Percentiles rank a stretch among this genome's conserved stretches.
Evolutionary conservation across 805 yeast genomes (phyloP).

Genomic region (Nakazawaea populi): DNA sequence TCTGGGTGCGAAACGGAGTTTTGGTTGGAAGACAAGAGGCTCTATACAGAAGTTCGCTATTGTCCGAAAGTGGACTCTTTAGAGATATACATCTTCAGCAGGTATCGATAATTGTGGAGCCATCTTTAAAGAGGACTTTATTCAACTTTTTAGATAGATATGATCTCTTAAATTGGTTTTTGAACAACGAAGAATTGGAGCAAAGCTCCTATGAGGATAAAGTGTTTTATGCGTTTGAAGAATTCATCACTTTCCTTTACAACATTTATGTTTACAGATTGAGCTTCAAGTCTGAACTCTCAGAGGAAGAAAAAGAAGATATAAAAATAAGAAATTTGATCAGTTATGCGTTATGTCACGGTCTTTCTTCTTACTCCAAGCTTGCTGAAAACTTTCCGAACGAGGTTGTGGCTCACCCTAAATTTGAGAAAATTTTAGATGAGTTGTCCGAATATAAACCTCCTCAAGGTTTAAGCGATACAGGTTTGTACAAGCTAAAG

Average conservation of each 20-base stretch:
- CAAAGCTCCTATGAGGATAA: conserved; percentile 43
- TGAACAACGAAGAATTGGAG: conserved; percentile 25
- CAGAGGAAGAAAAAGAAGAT: conserved; percentile 23
- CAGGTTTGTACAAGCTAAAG: conserved; percentile 61
- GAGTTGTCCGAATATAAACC: conserved; percentile 58
- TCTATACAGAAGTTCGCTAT: conserved; percentile 36
- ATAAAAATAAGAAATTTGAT: conserved; percentile 33
- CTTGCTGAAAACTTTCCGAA: conserved; percentile 31
- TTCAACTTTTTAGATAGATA: conserved; percentile 47
- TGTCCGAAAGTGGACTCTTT: conserved; percentile 33
- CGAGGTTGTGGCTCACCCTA: conserved; percentile 27
- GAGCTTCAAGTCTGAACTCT: conserved; percentile 17
- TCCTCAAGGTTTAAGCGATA: conserved; percentile 61
- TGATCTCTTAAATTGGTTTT: conserved; percentile 49
- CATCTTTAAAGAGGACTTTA: conserved; percentile 26
- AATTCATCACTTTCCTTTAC: conserved; percentile 37
- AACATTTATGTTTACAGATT: conserved; percentile 34
- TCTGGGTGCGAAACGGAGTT: conserved; percentile 72
- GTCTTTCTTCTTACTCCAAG: conserved; percentile 50
- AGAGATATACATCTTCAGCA: conserved; percentile 44
- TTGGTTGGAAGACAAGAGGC: conserved; percentile 45
- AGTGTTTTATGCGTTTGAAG: conserved; percentile 35
- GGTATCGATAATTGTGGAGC: conserved; percentile 31
- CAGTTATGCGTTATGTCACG: conserved; percentile 43
- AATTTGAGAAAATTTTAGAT: conserved; percentile 43